Conservation (phyloP, 2,329 filamentous ascomycete genomes). For the Podosphaera fusca region DNA sequence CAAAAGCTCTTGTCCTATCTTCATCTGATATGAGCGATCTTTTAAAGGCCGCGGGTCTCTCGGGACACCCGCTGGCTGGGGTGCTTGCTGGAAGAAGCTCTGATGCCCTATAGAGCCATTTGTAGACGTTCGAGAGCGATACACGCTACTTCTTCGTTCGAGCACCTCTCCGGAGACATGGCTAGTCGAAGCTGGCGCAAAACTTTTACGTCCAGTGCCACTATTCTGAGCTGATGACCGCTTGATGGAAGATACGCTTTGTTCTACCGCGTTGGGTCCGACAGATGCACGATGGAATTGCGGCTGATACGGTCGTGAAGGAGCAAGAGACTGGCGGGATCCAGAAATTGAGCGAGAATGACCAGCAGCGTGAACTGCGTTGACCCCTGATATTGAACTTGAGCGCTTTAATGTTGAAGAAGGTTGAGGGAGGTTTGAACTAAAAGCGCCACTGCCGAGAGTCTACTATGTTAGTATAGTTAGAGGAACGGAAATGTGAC, state of each 20-base stretch:
- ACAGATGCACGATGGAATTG: constrained; percentile 70
- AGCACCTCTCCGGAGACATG: constrained; percentile 20
- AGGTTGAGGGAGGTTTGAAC: constrained; percentile 71
- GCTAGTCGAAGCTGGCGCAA: constrained; percentile 20
- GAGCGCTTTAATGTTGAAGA: constrained; percentile 85
- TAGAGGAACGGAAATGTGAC: background rate
- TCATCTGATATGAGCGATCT: constrained; percentile 55
- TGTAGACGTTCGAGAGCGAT: constrained; percentile 45
- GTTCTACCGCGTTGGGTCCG: constrained; percentile 55
- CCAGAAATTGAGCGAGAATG: constrained; percentile 67
- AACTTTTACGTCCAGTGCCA: constrained; percentile 32
- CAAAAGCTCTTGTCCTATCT: constrained; percentile 69
- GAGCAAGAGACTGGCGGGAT: constrained; percentile 65
- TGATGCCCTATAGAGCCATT: constrained; percentile 51
- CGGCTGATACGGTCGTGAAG: constrained; percentile 63
- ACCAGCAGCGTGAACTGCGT: constrained; percentile 39
- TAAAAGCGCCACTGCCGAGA: constrained; percentile 60
- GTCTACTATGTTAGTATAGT: constrained; percentile 31
- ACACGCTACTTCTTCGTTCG: constrained; percentile 62
- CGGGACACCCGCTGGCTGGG: constrained; percentile 58
- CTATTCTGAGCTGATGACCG: constrained; percentile 57
- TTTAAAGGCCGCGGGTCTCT: constrained; percentile 70
- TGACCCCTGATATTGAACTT: constrained; percentile 48
- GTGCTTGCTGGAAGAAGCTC: constrained; percentile 83
- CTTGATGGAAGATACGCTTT: constrained; percentile 64